Percentiles rank a stretch among this genome's conserved stretches.
phyloP scores from a whole-genome alignment of 1,284 basidiomycete species.

The Macrocybe sp. region DNA sequence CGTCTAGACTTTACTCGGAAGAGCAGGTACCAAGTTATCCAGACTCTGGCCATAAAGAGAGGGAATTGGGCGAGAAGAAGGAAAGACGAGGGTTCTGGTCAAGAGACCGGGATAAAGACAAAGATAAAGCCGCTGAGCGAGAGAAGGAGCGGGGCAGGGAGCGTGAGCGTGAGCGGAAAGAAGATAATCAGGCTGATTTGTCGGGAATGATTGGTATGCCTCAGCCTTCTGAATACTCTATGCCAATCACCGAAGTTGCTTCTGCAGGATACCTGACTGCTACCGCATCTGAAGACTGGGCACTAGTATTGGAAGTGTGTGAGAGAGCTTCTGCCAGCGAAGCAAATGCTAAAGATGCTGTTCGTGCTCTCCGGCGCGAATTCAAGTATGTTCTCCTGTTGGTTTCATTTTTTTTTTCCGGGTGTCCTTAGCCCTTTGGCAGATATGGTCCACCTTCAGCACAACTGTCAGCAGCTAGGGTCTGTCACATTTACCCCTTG shows the following conservation, averaged over 20 bases:
- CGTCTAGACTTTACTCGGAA: slow-evolving; percentile 25
- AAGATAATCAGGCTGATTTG: slow-evolving; percentile 41
- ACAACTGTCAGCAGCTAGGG: slow-evolving; percentile 67
- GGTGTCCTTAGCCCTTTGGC: slow-evolving; percentile 1
- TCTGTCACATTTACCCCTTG: slow-evolving; percentile 25
- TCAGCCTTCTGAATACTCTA: not conserved
- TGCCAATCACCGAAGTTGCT: slow-evolving; percentile 6
- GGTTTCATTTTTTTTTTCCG: slow-evolving; percentile 2
- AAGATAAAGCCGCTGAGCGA: slow-evolving; percentile 19
- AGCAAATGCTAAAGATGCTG: slow-evolving; percentile 66
- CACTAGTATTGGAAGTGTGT: slow-evolving; percentile 71
- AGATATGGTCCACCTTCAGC: slow-evolving; percentile 68
- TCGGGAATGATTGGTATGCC: slow-evolving; percentile 64
- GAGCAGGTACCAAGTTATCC: slow-evolving; percentile 26
- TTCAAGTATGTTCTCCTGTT: slow-evolving; percentile 53
- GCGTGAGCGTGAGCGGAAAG: slow-evolving; percentile 26
- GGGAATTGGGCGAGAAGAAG: slow-evolving; percentile 21
- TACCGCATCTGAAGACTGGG: slow-evolving; percentile 74
- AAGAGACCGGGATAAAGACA: slow-evolving; percentile 26
- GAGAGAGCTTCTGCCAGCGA: slow-evolving; percentile 67
- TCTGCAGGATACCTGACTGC: slow-evolving; percentile 64
- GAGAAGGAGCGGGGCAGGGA: slow-evolving; percentile 26
- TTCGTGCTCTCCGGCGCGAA: slow-evolving; percentile 66
- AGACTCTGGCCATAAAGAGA: slow-evolving; percentile 25
- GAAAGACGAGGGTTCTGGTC: slow-evolving; percentile 49